Percentiles rank a stretch among this genome's conserved stretches.
These are phyloP conservation scores for Geosmithia morbida DNA, from an alignment of 2,329 filamentous ascomycete genomes.

Conservation along the genomic window DNA sequence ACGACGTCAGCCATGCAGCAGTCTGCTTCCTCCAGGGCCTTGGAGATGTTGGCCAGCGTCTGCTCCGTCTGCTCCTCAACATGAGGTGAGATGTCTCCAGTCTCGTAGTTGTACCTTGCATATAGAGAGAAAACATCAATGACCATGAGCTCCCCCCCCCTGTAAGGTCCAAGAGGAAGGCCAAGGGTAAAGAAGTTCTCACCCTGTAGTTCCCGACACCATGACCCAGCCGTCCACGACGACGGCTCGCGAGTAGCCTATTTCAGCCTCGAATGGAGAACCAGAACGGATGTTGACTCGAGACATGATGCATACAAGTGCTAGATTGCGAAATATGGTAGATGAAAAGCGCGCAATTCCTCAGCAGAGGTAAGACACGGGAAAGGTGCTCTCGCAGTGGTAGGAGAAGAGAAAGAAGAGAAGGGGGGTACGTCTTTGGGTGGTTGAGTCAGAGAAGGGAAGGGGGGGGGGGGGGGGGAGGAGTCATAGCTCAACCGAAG, in stretches of 20 bases:
- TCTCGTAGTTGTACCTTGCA: constrained; percentile 31
- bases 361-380: too few relatives aligned
- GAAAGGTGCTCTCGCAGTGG: too few relatives aligned
- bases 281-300: constrained; percentile 30
- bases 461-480: too few relatives aligned
- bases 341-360: too few relatives aligned
- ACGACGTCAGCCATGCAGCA: constrained; percentile 30
- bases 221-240: constrained; percentile 34
- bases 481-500: too few relatives aligned
- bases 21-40: constrained; percentile 27
- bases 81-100: constrained; percentile 26
- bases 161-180: neutral
- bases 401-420: too few relatives aligned
- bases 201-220: constrained; percentile 41
- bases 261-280: constrained; percentile 35
- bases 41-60: constrained; percentile 28
- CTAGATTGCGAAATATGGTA: too few relatives aligned
- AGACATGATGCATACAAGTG: constrained; percentile 10
- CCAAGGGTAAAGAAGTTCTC: constrained; percentile 2
- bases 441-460: too few relatives aligned
- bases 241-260: constrained; percentile 40
- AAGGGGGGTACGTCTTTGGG: too few relatives aligned
- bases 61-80: constrained; percentile 35
- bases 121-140: constrained; percentile 8
- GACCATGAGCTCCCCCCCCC: too few relatives aligned